Evolutionary conservation across 768 basidiomycete species (phyloP).

Genomic region (Hydnum rufescens): DNA sequence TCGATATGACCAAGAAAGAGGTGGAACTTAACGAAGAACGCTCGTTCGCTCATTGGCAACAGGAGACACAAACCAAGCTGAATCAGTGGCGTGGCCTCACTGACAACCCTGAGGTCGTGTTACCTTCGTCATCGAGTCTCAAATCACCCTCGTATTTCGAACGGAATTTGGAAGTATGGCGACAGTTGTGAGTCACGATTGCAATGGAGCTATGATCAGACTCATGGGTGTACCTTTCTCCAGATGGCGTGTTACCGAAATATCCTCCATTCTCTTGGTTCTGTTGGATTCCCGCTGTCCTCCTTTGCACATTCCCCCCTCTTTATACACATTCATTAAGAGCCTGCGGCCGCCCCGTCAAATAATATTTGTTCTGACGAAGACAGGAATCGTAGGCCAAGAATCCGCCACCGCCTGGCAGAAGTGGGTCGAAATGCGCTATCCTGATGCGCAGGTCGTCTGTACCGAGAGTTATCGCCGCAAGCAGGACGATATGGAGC

Average conservation of each 20-base stretch:
- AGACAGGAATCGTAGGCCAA: constrained; percentile 68
- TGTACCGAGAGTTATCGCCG: constrained; percentile 59
- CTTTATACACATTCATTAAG: constrained; percentile 44
- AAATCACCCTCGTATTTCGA: constrained; percentile 63
- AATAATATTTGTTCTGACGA: constrained; percentile 64
- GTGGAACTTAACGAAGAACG: constrained; percentile 84
- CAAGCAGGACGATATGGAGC: constrained; percentile 20
- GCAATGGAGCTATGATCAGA: neutral
- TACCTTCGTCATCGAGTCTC: neutral
- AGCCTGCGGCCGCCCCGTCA: constrained; percentile 20
- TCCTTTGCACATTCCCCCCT: constrained; percentile 65
- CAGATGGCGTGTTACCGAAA: constrained; percentile 88
- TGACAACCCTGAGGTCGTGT: constrained; percentile 12
- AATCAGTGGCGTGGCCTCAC: constrained; percentile 26
- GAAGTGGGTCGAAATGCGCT: constrained; percentile 30
- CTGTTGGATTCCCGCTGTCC: constrained; percentile 84
- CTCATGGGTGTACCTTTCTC: constrained; percentile 9
- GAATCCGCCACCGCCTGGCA: constrained; percentile 45
- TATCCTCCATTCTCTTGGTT: constrained; percentile 71
- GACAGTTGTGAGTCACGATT: constrained; percentile 56
- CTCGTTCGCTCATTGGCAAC: constrained; percentile 59
- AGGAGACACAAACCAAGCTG: constrained; percentile 38
- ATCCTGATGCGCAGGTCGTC: constrained; percentile 41
- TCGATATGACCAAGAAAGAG: constrained; percentile 70
- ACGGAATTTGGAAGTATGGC: constrained; percentile 84